A percentile compares a stretch with the other conserved stretches of the same genome.
Evolutionary conservation across 805 yeast species (phyloP).

Genomic region (Lachancea sp.): DNA sequence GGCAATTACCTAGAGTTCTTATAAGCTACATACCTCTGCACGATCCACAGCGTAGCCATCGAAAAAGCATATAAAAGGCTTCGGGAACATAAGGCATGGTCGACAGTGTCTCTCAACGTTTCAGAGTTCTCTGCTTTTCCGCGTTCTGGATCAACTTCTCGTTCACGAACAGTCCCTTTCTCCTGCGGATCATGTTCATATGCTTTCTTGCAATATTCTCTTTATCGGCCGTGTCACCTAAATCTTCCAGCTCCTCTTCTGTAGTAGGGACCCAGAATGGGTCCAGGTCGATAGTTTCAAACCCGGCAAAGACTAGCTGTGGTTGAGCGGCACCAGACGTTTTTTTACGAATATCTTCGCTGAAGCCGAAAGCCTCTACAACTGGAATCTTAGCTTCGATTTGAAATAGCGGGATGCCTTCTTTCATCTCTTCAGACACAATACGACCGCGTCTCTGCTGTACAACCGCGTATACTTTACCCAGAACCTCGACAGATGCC

Average conservation of each 20-base stretch:
- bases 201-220: constrained; percentile 86
- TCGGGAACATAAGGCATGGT: neutral
- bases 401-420: constrained; percentile 94
- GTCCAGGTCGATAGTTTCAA: constrained; percentile 78
- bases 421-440: constrained; percentile 90
- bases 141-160: constrained; percentile 88
- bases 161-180: constrained; percentile 86
- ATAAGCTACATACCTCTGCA: neutral
- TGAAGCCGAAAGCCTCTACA: constrained; percentile 91
- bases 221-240: constrained; percentile 87
- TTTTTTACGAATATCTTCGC: constrained; percentile 86
- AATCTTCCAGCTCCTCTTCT: constrained; percentile 88
- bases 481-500: constrained; percentile 88
- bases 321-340: constrained; percentile 98
- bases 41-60: constrained; percentile 1
- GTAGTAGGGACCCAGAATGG: constrained; percentile 99
- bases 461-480: constrained; percentile 91
- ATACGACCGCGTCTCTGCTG: constrained; percentile 83
- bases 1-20: neutral
- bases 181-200: constrained; percentile 71
- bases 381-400: constrained; percentile 84
- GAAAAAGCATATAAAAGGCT: neutral
- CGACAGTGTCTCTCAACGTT: constrained; percentile 32
- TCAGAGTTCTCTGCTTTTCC: constrained; percentile 87
- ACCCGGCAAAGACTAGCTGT: constrained; percentile 86